Base-by-base conservation (phyloP, 129 eudicot species). In the Tanacetum coccineum region DNA sequence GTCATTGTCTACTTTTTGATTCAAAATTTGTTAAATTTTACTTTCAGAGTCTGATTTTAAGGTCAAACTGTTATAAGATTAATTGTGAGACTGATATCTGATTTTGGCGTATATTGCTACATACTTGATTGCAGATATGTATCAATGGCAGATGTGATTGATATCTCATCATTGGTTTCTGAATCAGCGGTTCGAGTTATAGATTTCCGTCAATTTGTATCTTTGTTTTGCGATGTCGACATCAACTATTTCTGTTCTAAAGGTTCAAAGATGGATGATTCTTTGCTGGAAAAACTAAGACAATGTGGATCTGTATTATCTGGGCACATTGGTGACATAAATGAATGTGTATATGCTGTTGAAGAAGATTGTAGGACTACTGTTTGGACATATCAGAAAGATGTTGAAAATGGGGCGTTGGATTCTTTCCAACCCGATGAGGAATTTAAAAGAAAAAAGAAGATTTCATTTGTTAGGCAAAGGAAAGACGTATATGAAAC, bases 341-440 rank as follows among this genome's bases (percentile, higher is more conserved):
- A 69, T 40, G 78, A 68, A 10, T 94, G 99, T 79, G 69, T 94
- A 61, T 83, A 84, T 78, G 85, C 95, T 75, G 82, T 84, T 36
- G 85, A 87, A 67, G 93, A 80, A 71, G 97, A 94, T 80, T 94
- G 99, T 72, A 84, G 88, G 80, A 84, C 92, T 28, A 82, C 90
- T 26, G 95, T 94, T 53, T 94, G 96, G 96, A 86, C 93, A 19
- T 94, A 82, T 73, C 81, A 79, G 51, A 76, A 66, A 13, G 72
- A 81, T 26, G 80, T 68, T 15, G 83, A 79, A 75, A 85, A 89
- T 77, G 95, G 90, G 56, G 57, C 67, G 48, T 50, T 86, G 32
- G 99, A 94, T 79, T 82, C 81, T 40, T 94, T 89, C 70, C 99
- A 94, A 82, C 95, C 97, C 4, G 99, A 89, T 78, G 95, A 94